Conservation (phyloP, 169 alveolate genomes). For the Eimeria tenella region DNA sequence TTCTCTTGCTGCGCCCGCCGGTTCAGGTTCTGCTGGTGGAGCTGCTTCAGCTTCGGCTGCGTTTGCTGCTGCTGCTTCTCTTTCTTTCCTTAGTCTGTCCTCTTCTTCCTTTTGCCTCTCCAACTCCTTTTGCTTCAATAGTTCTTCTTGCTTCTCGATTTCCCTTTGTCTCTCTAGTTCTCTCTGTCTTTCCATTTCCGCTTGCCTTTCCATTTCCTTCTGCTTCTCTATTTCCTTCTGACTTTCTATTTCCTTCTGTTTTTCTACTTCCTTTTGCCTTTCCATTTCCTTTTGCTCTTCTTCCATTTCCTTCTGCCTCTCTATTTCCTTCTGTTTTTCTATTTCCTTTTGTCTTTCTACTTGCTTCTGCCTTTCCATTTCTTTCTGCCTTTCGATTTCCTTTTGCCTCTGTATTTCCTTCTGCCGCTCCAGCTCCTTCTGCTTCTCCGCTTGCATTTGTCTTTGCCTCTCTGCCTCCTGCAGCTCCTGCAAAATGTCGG, state of each 20-base stretch:
- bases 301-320: not conserved
- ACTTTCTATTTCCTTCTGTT: not conserved
- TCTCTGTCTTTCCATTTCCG: not conserved
- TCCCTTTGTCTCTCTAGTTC: not conserved
- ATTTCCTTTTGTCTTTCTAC: not conserved
- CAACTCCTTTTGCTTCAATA: not conserved
- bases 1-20: not conserved
- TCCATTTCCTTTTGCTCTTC: not conserved
- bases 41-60: not conserved
- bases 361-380: not conserved
- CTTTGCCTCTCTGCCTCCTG: not conserved
- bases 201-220: not conserved
- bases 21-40: not conserved
- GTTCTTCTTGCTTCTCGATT: constrained; percentile 3
- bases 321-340: not conserved
- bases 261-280: not conserved
- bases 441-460: not conserved
- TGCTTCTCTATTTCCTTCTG: not conserved
- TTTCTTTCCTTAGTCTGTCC: not conserved
- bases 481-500: not conserved
- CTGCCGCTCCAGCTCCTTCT: not conserved
- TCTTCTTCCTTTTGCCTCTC: not conserved
- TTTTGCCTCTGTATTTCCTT: not conserved
- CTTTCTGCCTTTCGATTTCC: not conserved
- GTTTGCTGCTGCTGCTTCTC: not conserved